A percentile compares a stretch with the other conserved stretches of the same genome.
Evolutionary conservation across 2,329 filamentous ascomycete genomes (phyloP).

Genomic region (Calonectria montana): DNA sequence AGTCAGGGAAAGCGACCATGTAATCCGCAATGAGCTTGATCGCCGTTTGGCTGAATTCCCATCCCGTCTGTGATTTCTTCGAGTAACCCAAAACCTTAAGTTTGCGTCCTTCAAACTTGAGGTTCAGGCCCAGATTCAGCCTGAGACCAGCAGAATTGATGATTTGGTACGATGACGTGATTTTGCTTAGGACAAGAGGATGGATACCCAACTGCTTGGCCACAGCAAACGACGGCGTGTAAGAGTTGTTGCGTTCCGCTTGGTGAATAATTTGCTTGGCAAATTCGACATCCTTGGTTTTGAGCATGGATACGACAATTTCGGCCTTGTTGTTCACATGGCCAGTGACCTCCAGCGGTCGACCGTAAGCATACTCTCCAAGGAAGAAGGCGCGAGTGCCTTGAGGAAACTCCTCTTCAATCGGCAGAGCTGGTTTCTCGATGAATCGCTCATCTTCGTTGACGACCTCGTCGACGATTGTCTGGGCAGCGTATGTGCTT

Average conservation of each 20-base stretch:
- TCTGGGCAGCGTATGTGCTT: slow-evolving; percentile 90
- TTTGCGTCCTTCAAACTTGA: slow-evolving; percentile 97
- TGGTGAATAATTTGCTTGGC: slow-evolving; percentile 77
- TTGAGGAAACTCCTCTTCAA: slow-evolving; percentile 91
- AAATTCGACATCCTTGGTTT: slow-evolving; percentile 83
- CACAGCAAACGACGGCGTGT: slow-evolving; percentile 89
- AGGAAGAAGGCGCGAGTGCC: slow-evolving; percentile 91
- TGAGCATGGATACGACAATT: slow-evolving; percentile 79
- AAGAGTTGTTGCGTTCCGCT: slow-evolving; percentile 78
- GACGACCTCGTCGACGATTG: slow-evolving; percentile 88
- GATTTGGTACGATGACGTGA: slow-evolving; percentile 94
- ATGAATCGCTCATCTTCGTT: slow-evolving; percentile 95
- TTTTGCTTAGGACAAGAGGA: slow-evolving; percentile 90
- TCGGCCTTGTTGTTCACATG: slow-evolving; percentile 82
- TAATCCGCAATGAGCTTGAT: slow-evolving; percentile 85
- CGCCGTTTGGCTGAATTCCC: slow-evolving; percentile 94
- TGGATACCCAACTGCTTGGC: slow-evolving; percentile 85
- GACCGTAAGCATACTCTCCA: slow-evolving; percentile 91
- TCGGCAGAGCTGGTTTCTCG: slow-evolving; percentile 86
- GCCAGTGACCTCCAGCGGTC: slow-evolving; percentile 84
- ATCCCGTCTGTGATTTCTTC: slow-evolving; percentile 84
- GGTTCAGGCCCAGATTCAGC: slow-evolving; percentile 91
- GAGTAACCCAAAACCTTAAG: slow-evolving; percentile 97
- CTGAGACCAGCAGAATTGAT: slow-evolving; percentile 80
- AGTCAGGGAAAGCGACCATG: slow-evolving; percentile 94